Evolutionary conservation across 768 basidiomycete species (phyloP), one percentile per base, ranked within the genome.

Genomic region (Lactifluus pinguis): DNA sequence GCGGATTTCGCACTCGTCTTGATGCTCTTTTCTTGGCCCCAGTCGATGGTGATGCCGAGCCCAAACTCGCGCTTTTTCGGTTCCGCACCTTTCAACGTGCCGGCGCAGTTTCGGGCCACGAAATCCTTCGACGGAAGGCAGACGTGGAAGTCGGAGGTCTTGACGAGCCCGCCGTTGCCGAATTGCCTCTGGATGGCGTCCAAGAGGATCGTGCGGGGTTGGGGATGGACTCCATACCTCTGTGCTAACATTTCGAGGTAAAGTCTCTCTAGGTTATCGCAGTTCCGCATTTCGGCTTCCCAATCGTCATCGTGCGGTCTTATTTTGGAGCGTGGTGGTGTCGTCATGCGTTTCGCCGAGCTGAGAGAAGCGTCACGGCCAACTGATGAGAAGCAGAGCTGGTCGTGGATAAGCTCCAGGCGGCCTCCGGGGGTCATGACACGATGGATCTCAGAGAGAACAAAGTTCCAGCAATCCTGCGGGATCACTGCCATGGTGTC

Each of bases 341-440:
- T 7, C 36, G 10, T 7, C 3, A n/a, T 17, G 36, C 41, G 21
- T 34, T 52, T 51, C 32, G 39, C 30, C 6, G 21, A 42, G 13
- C 6, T 48, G 61, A 68, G 39, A 45, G 73, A 59, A 59, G 68
- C 44, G 63, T 66, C 47, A 6, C 61, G 65, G n/a, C 58, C 14
- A n/a, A 77, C 74, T 60, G 81, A 83, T 1, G 87, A 84, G 66
- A 88, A 89, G 64, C 80, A 70, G 38, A 87, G 72, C 65, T 85
- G 73, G 70, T 92, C 89, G 70, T 89, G 86, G 53, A 92, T 82
- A 51, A 90, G 66, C 69, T 92, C 90, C 2, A 92, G 72, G 9
- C 80, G 78, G 4, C 90, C 89, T 15, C 77, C 80, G 6, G 75
- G 75, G 13, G 72, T 74, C 14, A 92, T 75, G 10, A 92, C 78